Base-by-base conservation (phyloP, 2,329 filamentous ascomycete species). In the Talaromyces piceae region DNA sequence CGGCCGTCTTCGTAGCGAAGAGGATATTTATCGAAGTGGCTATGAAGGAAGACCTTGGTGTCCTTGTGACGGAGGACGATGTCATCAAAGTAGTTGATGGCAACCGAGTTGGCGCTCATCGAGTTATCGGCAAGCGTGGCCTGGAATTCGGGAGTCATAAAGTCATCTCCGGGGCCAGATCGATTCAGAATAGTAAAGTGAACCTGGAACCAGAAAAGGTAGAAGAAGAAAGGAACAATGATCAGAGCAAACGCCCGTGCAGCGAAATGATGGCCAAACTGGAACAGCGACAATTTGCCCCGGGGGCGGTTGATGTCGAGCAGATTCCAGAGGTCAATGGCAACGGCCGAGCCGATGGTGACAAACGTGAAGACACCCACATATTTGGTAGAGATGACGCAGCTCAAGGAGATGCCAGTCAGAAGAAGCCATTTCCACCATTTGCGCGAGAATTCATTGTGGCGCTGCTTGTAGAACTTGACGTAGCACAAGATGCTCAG, bases 401-500 rank as follows among this genome's bases (percentile, higher is more conserved):
- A 97, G 67, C 91, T 96, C 67, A 98, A 80, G 54, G 86, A 86
- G 67, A 98, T 91, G 54, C 93, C 93, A 6, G 93, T 98, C 62
- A 97, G 73, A 56, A 98, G 82, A 54, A 98, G 81, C 93, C 93
- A 98, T 73, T 98, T 98, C 93, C 93, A 98, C 93, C 93, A 98
- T 74, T 98, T 97, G 56, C 90, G 82, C 54, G 87, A 83, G 68
- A 98, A 98, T 3, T 93, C 80, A 58, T 84, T 79, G 62, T 97
- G 91, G 60, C 93, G 82, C 59, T 91, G 77, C 79, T 97, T 98
- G 77, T 97, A 97, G 74, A 97, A 98, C 61, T 91, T 89, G 72
- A 98, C 86, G 72, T 98, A 98, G 77, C 82, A 90, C 51, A 96
- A 78, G 51, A 98, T 78, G 69, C 90, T 95, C 71, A 93, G 85